Conservation (phyloP, 768 basidiomycete species). For the Amanita brunnescens region DNA sequence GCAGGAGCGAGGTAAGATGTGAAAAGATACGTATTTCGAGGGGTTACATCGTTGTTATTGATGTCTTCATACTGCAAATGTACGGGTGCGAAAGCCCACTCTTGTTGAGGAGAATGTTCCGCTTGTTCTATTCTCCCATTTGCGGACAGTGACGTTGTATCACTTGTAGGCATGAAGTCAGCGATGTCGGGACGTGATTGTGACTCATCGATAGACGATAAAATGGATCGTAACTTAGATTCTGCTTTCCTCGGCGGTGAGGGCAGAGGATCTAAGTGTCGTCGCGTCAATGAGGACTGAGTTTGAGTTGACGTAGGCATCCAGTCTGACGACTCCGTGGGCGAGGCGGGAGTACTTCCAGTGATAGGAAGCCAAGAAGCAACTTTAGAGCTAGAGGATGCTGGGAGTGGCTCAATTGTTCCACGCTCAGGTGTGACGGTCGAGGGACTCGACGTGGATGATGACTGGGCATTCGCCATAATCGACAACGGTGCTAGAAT, state of each 20-base stretch:
- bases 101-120: slow-evolving; percentile 15
- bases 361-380: slow-evolving; percentile 45
- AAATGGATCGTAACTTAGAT: slow-evolving; percentile 63
- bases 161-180: slow-evolving; percentile 13
- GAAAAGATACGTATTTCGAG: background rate
- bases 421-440: slow-evolving; percentile 39
- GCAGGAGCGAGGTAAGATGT: background rate
- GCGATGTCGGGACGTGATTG: slow-evolving; percentile 26
- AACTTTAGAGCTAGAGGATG: slow-evolving; percentile 24
- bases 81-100: slow-evolving; percentile 35
- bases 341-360: slow-evolving; percentile 34
- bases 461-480: slow-evolving; percentile 39
- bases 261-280: slow-evolving; percentile 41
- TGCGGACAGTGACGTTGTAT: slow-evolving; percentile 2
- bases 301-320: slow-evolving; percentile 39
- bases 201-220: slow-evolving; percentile 64
- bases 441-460: slow-evolving; percentile 53
- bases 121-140: background rate
- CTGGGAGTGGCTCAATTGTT: slow-evolving; percentile 19
- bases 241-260: slow-evolving; percentile 40
- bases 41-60: background rate
- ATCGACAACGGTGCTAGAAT: slow-evolving; percentile 84
- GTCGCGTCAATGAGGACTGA: slow-evolving; percentile 32
- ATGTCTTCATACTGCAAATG: slow-evolving; percentile 23
- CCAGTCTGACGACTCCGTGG: slow-evolving; percentile 51